Conservation (phyloP, 306 rosid species). For the Astragalus glycyphyllos region DNA sequence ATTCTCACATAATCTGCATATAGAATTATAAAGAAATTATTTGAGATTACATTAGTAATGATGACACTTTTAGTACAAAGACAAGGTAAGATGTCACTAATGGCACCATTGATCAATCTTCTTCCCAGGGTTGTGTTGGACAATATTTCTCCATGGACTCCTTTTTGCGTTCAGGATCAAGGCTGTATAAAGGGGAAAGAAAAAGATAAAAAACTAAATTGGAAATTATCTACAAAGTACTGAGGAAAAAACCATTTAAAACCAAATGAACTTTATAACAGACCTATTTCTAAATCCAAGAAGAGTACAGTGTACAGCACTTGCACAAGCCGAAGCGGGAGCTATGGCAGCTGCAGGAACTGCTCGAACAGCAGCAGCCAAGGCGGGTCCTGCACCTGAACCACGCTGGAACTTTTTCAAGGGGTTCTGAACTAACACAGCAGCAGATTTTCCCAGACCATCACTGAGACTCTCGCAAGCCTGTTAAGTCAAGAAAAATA, state of each 20-base stretch:
- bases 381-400: constrained; percentile 87
- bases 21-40: constrained; percentile 3
- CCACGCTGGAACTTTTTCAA: constrained; percentile 91
- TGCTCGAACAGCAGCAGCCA: constrained; percentile 87
- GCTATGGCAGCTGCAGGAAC: constrained; percentile 94
- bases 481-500: constrained; percentile 55
- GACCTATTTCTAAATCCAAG: constrained; percentile 98
- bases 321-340: constrained; percentile 98
- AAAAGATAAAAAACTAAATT: constrained; percentile 4
- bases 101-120: constrained; percentile 59
- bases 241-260: constrained; percentile 28
- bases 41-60: constrained; percentile 21
- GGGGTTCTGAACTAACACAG: constrained; percentile 87
- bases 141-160: constrained; percentile 97
- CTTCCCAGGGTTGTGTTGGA: constrained; percentile 81
- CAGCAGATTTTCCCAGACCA: constrained; percentile 96
- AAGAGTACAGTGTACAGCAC: constrained; percentile 85
- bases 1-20: constrained; percentile 38
- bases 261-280: constrained; percentile 35
- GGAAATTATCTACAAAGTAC: constrained; percentile 13
- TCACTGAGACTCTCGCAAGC: constrained; percentile 89
- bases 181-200: constrained; percentile 54
- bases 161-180: constrained; percentile 90
- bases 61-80: constrained; percentile 18
- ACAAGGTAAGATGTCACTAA: constrained; percentile 26